These are phyloP conservation scores for Ogataea thermomethanolica DNA, from an alignment of 805 yeast species.

Conservation along the genomic window DNA sequence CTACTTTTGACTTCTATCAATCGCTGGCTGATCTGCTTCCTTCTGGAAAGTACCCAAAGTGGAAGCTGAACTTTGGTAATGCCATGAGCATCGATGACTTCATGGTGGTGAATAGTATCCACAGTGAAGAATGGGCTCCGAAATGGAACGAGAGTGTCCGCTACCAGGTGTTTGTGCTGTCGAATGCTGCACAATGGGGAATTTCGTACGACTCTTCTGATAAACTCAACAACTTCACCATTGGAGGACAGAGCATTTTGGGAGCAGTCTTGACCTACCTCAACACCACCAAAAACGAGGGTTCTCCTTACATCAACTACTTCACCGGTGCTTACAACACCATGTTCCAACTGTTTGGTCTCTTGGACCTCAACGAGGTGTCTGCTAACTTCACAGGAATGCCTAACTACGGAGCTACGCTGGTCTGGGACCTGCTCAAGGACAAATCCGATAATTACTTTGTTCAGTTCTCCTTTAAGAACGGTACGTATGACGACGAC, in stretches of 20 bases:
- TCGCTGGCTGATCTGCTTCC: slow-evolving; percentile 30
- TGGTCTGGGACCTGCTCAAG: slow-evolving; percentile 41
- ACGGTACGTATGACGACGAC: slow-evolving; percentile 40
- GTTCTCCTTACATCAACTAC: slow-evolving; percentile 39
- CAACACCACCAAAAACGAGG: slow-evolving; percentile 34
- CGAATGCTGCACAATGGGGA: slow-evolving; percentile 40
- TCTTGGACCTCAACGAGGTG: slow-evolving; percentile 33
- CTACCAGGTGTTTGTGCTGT: slow-evolving; percentile 33
- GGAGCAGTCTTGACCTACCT: slow-evolving; percentile 35
- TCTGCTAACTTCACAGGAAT: slow-evolving; percentile 41
- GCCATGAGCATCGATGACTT: slow-evolving; percentile 41
- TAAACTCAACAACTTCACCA: slow-evolving; percentile 30
- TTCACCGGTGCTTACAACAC: slow-evolving; percentile 45
- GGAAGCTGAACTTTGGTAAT: slow-evolving; percentile 36
- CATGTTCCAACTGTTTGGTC: slow-evolving; percentile 39
- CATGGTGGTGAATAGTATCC: slow-evolving; percentile 39
- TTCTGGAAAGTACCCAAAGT: slow-evolving; percentile 24
- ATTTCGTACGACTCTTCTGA: slow-evolving; percentile 33
- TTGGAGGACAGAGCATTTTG: slow-evolving; percentile 42
- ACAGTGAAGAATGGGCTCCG: slow-evolving; percentile 36
- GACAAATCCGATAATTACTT: slow-evolving; percentile 28
- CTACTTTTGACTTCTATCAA: slow-evolving; percentile 39
- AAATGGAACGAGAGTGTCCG: slow-evolving; percentile 33
- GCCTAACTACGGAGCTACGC: slow-evolving; percentile 44
- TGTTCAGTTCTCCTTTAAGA: slow-evolving; percentile 44